Base-by-base conservation (phyloP, 371 early-diverging fungal genomes). In the Lichtheimia hyalospora region DNA sequence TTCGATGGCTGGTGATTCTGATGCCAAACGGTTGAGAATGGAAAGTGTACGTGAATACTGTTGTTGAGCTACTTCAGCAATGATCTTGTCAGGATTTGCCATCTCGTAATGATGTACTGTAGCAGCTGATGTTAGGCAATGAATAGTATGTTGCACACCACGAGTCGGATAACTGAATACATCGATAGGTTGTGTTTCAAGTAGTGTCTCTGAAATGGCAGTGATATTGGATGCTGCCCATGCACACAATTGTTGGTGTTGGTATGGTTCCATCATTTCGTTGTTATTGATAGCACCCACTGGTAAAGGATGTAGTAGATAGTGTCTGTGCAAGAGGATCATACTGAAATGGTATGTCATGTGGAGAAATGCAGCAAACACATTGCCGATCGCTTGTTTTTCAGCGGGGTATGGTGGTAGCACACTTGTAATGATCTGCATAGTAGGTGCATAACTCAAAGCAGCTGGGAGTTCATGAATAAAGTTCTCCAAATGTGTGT, bases 321-420 rank as follows among this genome's bases (percentile, higher is more conserved):
- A 90, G 4, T 89, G 91, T 5, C 92, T 87, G 65, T 95, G 93
- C 8, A 95, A 77, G 20, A 93, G 61, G 60, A 93, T 89, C 54
- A 90, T 63, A 55, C 89, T 81, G 5, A 88, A 87, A 68, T 93
- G 88, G 77, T 92, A 95, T 2, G 90, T 83, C 56, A 92, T 84
- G 64, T 92, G 90, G 12, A 91, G 67, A 52, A 74, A 73, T 1
- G 72, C 76, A 48, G 70, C 66, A 59, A 69, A 76, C 4, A 63
- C 60, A 48, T 70, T 73, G 2, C 51, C 52, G 68, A 83, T 59
- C 60, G 77, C 52, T 67, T 77, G 63, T 57, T 70, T 65, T 57
- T 86, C 62, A 66, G 69, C 60, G 64, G 83, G 64, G 67, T 77
- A 62, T 49, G 56, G 64, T 44, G 66, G 34, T 34, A 34, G 10